These are phyloP conservation scores for Pseudogymnoascus destructans DNA, from an alignment of 2,329 filamentous ascomycete species.

Conservation along the genomic window DNA sequence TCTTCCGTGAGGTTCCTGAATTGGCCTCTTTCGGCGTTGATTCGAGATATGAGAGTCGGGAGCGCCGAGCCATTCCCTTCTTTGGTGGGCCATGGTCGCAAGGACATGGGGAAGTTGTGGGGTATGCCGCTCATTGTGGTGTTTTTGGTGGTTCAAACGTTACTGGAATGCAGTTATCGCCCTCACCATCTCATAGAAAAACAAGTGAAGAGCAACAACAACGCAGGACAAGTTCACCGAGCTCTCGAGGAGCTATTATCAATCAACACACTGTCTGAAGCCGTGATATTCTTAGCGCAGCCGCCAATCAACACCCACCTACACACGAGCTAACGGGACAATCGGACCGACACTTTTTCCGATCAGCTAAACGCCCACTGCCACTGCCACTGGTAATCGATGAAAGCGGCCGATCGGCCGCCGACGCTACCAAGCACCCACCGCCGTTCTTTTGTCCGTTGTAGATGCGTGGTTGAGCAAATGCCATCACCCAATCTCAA, in stretches of 20 bases:
- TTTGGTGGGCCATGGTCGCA: conserved; percentile 49
- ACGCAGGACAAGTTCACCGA: neutral
- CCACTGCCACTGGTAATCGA: neutral
- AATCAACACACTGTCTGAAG: neutral
- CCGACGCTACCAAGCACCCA: neutral
- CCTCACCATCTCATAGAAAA: neutral
- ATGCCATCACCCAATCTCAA: conserved; percentile 1
- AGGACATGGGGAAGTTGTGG: conserved; percentile 38
- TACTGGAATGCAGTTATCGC: neutral
- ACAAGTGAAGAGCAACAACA: neutral
- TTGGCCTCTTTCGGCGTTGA: conserved; percentile 65
- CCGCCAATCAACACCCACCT: neutral
- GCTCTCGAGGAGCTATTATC: neutral
- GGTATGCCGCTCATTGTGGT: conserved; percentile 26
- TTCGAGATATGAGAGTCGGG: conserved; percentile 63
- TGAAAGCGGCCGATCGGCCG: conserved; percentile 4
- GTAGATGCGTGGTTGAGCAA: neutral
- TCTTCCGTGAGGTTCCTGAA: conserved; percentile 71
- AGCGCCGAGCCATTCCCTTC: conserved; percentile 48
- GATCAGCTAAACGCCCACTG: neutral
- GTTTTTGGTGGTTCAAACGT: neutral
- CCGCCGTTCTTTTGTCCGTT: neutral
- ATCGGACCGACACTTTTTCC: neutral
- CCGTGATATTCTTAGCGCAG: neutral
- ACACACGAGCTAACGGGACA: neutral